Conservation (phyloP, 1,284 basidiomycete species). For the Termitomyces sp. region DNA sequence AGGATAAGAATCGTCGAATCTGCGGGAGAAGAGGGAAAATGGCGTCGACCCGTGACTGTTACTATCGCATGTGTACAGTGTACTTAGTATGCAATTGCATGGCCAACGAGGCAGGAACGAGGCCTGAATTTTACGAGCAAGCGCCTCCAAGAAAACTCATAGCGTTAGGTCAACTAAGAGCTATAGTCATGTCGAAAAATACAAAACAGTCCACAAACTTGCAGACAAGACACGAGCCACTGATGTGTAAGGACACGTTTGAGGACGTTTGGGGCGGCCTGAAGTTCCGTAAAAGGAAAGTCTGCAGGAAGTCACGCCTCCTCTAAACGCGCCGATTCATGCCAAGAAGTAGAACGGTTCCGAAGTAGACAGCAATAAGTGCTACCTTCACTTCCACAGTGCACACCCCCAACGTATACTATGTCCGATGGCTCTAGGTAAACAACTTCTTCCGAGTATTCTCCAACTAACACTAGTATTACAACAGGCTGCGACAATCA, state of each 20-base stretch:
- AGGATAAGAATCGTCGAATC: not conserved
- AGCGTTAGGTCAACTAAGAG: not conserved
- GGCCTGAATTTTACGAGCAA: not conserved
- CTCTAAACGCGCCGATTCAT: conserved; percentile 1
- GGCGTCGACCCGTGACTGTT: not conserved
- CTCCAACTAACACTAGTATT: not conserved
- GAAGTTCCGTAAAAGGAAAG: conserved; percentile 14
- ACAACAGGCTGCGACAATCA: conserved; percentile 59
- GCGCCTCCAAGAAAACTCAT: not conserved
- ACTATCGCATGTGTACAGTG: no score
- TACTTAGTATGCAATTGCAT: not conserved
- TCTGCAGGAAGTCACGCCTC: not conserved
- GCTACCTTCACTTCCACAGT: not conserved
- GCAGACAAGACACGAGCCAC: not conserved
- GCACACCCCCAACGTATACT: not conserved
- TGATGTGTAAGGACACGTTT: no score
- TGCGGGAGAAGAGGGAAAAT: not conserved
- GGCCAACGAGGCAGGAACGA: not conserved
- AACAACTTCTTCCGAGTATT: not conserved
- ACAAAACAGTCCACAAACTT: not conserved
- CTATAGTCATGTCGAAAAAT: no score
- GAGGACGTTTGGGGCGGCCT: not conserved
- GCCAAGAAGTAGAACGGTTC: not conserved
- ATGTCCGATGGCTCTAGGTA: conserved; percentile 26
- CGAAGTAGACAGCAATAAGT: conserved; percentile 5